Base-by-base conservation (phyloP, 305 asterid species). In the Fraxinus greggii region DNA sequence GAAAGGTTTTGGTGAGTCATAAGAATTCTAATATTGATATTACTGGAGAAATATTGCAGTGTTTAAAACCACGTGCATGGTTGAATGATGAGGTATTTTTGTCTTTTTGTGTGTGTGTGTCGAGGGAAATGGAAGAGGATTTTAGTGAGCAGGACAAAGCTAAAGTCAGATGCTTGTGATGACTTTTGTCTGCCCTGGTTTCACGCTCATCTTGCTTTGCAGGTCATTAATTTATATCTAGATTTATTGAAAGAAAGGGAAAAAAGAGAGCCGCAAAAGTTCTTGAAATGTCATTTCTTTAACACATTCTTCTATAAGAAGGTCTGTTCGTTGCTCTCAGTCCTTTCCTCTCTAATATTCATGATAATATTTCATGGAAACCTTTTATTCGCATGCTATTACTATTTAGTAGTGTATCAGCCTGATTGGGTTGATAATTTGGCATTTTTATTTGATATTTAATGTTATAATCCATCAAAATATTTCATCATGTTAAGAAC, bases 191-290 rank as follows among this genome's bases (percentile, higher is more conserved):
- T 38, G 15, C 32, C 42, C 7, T 51, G 79, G 69, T 75, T 81
- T 73, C 69, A 32, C 59, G 51, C 76, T 67, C 21, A 48, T 90
- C 82, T 75, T 83, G 23, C 75, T 82, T 82, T 84, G 85, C 91
- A 95, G 98, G 98, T 93, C 84, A 93, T 93, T 77, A 95, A 93
- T 85, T 80, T 95, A 86, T 93, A 95, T 91, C 35, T 94, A 70
- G 97, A 88, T 81, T 86, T 94, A 59, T 78, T 94, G 86, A 94
- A 95, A 89, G 98, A 95, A 86, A 89, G 98, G 89, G 98, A 95
- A 86, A 85, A 81, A 45, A 89, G 94, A 86, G 92, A 88, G 81
- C 96, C 96, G 9, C 73, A 86, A 36, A 95, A 90, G 89, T 93
- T 92, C 89, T 85, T 95, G 91, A 92, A 89, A 65, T 93, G 98